These are phyloP conservation scores for Fusarium pseudocircinatum DNA, from an alignment of 2,329 filamentous ascomycete genomes.

Conservation along the genomic window DNA sequence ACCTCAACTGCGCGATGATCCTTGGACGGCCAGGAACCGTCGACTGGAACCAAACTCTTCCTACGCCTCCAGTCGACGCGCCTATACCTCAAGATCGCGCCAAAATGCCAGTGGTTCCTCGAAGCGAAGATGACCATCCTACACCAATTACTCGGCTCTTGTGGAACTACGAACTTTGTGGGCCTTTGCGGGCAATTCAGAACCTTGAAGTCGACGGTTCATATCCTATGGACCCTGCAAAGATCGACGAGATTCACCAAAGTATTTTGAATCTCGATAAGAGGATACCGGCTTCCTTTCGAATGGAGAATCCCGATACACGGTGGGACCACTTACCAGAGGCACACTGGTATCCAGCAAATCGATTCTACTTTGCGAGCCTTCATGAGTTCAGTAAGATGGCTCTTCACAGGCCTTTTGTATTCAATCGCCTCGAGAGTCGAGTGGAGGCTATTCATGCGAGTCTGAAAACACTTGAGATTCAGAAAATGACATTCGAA, in stretches of 20 bases:
- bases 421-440: slow-evolving; percentile 65
- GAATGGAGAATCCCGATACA: slow-evolving; percentile 65
- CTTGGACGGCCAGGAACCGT: slow-evolving; percentile 66
- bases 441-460: slow-evolving; percentile 66
- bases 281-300: slow-evolving; percentile 62
- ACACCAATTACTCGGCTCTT: slow-evolving; percentile 65
- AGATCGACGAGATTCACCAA: slow-evolving; percentile 64
- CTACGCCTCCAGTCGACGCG: slow-evolving; percentile 64
- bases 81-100: slow-evolving; percentile 58
- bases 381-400: slow-evolving; percentile 64
- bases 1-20: slow-evolving; percentile 62
- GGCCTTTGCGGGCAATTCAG: slow-evolving; percentile 62
- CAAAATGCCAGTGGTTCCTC: slow-evolving; percentile 58
- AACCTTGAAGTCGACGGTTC: slow-evolving; percentile 66
- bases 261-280: slow-evolving; percentile 59
- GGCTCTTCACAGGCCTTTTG: slow-evolving; percentile 69
- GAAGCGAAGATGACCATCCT: slow-evolving; percentile 62
- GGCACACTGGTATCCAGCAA: slow-evolving; percentile 61
- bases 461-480: slow-evolving; percentile 63
- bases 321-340: slow-evolving; percentile 64
- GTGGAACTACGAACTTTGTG: slow-evolving; percentile 59
- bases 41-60: slow-evolving; percentile 58
- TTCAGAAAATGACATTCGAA: slow-evolving; percentile 62
- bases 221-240: slow-evolving; percentile 62
- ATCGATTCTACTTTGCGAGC: slow-evolving; percentile 59